These are phyloP conservation scores for Diacronema lutheri DNA, from an alignment of 78 protist species.

Conservation along the genomic window DNA sequence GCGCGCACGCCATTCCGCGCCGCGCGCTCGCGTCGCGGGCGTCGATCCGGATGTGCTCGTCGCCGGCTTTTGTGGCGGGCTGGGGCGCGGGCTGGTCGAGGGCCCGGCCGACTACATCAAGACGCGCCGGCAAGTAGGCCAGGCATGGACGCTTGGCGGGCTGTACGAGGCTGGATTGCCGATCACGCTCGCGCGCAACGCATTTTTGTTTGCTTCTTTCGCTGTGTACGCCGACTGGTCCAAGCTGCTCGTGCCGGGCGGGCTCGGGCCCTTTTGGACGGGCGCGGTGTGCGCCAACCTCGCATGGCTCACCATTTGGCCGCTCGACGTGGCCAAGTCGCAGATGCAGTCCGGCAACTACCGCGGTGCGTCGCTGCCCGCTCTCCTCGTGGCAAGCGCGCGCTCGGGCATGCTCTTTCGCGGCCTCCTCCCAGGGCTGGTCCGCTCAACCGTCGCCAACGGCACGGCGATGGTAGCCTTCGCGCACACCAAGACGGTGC, in stretches of 20 bases:
- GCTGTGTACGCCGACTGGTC: conserved; percentile 16
- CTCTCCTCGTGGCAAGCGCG: background rate
- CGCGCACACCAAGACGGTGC: background rate
- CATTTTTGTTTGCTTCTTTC: background rate
- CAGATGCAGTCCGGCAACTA: conserved; percentile 12
- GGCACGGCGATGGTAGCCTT: conserved; percentile 6
- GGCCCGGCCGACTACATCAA: conserved; percentile 27
- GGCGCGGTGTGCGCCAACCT: conserved; percentile 31
- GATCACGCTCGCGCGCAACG: conserved; percentile 12
- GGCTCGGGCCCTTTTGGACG: conserved; percentile 27
- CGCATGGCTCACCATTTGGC: conserved; percentile 35
- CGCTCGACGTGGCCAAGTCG: conserved; percentile 28
- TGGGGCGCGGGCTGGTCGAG: conserved; percentile 27
- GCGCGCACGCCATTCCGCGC: background rate
- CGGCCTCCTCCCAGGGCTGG: conserved; percentile 6
- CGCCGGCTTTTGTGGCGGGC: conserved; percentile 22
- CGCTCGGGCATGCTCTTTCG: background rate
- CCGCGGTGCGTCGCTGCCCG: background rate
- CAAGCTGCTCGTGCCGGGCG: conserved; percentile 4
- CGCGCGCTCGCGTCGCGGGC: background rate
- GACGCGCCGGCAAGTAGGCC: background rate
- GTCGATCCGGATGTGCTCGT: background rate
- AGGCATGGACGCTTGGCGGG: background rate
- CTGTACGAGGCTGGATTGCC: background rate
- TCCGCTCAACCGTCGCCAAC: conserved; percentile 2